Conservation (phyloP, 164 flowering plant genomes). For the Dillenia turbinata region DNA sequence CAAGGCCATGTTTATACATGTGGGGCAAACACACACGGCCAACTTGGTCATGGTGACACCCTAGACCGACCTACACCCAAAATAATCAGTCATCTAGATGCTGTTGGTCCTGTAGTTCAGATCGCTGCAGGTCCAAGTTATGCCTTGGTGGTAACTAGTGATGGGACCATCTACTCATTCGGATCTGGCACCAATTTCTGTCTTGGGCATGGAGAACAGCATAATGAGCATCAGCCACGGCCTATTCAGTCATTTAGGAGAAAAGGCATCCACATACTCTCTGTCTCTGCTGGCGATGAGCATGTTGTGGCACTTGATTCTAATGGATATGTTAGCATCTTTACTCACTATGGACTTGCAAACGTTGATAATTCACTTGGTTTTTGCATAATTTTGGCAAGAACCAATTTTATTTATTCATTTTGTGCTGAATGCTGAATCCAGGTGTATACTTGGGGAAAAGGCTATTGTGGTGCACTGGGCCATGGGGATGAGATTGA, state of each 20-base stretch:
- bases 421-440: constrained; percentile 8
- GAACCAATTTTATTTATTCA: neutral
- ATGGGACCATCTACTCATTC: constrained; percentile 77
- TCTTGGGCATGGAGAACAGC: constrained; percentile 96
- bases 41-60: constrained; percentile 91
- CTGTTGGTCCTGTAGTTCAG: constrained; percentile 62
- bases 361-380: neutral
- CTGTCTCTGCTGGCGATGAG: constrained; percentile 93
- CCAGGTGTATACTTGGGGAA: constrained; percentile 96
- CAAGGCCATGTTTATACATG: constrained; percentile 86
- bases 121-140: constrained; percentile 85
- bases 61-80: constrained; percentile 68
- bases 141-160: constrained; percentile 57
- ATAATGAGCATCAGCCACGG: constrained; percentile 67
- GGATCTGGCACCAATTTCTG: constrained; percentile 94
- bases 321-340: constrained; percentile 66
- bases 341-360: neutral
- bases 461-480: constrained; percentile 95
- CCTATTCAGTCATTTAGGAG: constrained; percentile 64
- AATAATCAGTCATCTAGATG: constrained; percentile 45
- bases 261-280: constrained; percentile 63
- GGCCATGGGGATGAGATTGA: constrained; percentile 97
- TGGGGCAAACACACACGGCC: constrained; percentile 77
- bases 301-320: constrained; percentile 97
- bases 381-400: neutral